Evolutionary conservation across 306 rosid genomes (phyloP).

Genomic region (Lathyrus oleraceus): DNA sequence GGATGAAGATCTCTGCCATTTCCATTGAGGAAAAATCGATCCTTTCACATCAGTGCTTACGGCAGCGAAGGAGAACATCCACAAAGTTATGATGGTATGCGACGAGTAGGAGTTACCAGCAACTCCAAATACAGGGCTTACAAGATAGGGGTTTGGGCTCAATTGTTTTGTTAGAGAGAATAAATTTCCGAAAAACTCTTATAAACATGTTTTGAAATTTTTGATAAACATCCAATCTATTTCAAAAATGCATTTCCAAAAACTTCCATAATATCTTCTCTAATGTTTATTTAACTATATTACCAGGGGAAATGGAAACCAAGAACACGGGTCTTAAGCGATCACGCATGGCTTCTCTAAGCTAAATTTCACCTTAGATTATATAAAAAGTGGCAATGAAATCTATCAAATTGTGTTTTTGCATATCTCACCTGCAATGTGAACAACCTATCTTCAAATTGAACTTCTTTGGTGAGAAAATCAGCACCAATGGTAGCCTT

Average conservation of each 20-base stretch:
- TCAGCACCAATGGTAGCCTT: constrained; percentile 99
- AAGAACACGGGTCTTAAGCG: neutral
- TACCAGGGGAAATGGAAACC: neutral
- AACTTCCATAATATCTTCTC: neutral
- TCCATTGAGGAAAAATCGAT: neutral
- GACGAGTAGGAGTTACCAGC: neutral
- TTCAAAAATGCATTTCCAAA: neutral
- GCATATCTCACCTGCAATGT: constrained; percentile 81
- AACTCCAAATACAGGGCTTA: neutral
- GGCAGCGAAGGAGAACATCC: neutral
- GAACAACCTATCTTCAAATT: constrained; percentile 94
- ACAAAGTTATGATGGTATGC: neutral
- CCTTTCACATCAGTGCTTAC: neutral
- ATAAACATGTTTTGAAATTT: neutral
- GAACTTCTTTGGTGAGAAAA: constrained; percentile 99
- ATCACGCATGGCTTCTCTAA: neutral
- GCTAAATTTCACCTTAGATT: neutral
- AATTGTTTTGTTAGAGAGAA: neutral
- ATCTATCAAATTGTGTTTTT: constrained; percentile 7
- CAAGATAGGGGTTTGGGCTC: neutral
- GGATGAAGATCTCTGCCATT: neutral
- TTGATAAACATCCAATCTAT: neutral
- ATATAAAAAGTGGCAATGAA: neutral
- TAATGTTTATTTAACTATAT: neutral
- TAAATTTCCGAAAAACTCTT: neutral